Evolutionary conservation across 495 filamentous ascomycete species (phyloP).

Genomic region (Neurospora sp.): DNA sequence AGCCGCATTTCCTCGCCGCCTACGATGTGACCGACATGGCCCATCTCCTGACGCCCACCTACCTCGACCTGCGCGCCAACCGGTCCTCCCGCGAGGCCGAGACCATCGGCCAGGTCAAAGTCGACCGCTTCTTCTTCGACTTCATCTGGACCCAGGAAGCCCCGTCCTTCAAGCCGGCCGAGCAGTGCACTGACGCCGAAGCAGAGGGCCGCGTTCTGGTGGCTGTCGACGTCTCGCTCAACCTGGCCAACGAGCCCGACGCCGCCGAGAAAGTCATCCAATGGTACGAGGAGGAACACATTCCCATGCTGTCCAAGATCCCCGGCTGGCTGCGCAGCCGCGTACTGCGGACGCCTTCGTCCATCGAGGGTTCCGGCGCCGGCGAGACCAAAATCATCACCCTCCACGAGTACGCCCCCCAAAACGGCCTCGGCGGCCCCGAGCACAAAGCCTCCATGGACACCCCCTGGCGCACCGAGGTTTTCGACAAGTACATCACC

Average conservation of each 20-base stretch:
- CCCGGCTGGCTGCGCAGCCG: slow-evolving; percentile 68
- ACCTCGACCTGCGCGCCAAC: slow-evolving; percentile 57
- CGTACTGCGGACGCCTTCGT: slow-evolving; percentile 43
- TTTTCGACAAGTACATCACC: slow-evolving; percentile 47
- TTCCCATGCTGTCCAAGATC: slow-evolving; percentile 57
- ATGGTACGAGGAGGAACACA: slow-evolving; percentile 68
- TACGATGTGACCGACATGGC: slow-evolving; percentile 73
- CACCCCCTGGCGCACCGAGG: slow-evolving; percentile 46
- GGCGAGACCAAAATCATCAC: slow-evolving; percentile 43
- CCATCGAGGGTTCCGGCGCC: slow-evolving; percentile 31
- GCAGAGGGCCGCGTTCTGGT: slow-evolving; percentile 52
- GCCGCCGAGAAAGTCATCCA: slow-evolving; percentile 44
- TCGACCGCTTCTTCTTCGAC: slow-evolving; percentile 60
- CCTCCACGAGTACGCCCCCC: slow-evolving; percentile 59
- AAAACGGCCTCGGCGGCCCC: slow-evolving; percentile 52
- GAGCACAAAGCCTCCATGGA: slow-evolving; percentile 52
- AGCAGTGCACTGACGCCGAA: slow-evolving; percentile 47
- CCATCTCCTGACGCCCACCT: slow-evolving; percentile 53
- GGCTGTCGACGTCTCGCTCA: slow-evolving; percentile 47
- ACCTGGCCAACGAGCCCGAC: slow-evolving; percentile 36
- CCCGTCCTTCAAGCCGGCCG: slow-evolving; percentile 44
- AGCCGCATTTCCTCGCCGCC: slow-evolving; percentile 62
- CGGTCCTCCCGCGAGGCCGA: slow-evolving; percentile 63
- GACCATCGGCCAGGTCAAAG: slow-evolving; percentile 64
- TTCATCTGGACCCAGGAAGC: slow-evolving; percentile 44